These are phyloP conservation scores for Floccularia luteovirens DNA, from an alignment of 768 basidiomycete genomes.

Conservation along the genomic window DNA sequence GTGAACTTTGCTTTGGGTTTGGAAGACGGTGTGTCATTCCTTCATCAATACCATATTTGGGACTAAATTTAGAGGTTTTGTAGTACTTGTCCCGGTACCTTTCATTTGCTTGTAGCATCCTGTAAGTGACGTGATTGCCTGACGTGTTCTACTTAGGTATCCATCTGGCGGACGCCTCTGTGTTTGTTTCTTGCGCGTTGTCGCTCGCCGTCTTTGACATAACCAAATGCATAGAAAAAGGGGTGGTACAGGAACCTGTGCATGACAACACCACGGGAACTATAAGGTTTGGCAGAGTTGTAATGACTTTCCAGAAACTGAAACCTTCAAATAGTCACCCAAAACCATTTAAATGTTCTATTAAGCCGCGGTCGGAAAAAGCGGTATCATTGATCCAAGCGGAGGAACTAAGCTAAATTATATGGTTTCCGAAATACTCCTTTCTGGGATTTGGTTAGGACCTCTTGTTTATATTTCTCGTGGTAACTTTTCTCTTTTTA, in stretches of 20 bases:
- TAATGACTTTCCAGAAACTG: conserved; percentile 1
- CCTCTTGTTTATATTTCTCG: conserved; percentile 15
- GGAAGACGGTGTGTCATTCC: conserved; percentile 44
- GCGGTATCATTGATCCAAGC: conserved; percentile 45
- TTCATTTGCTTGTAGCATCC: conserved; percentile 3
- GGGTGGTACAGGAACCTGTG: conserved; percentile 39
- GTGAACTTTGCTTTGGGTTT: conserved; percentile 60
- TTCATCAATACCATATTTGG: conserved; percentile 2
- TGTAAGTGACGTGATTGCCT: conserved; percentile 1
- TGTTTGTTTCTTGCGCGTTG: conserved; percentile 46
- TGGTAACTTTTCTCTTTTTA: conserved; percentile 17
- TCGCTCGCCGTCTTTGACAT: conserved; percentile 46
- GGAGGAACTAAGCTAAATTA: conserved; percentile 21
- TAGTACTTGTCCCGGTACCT: conserved; percentile 42
- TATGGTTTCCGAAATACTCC: too few species aligned
- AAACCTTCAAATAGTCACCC: conserved; percentile 37
- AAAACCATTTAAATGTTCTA: conserved; percentile 50
- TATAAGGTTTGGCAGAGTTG: conserved; percentile 39
- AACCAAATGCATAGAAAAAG: conserved; percentile 36
- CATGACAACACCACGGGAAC: conserved; percentile 54
- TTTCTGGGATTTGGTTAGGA: too few species aligned
- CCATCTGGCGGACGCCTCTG: conserved; percentile 46
- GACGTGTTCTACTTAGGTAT: conserved; percentile 23
- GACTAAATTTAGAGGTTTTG: background rate
- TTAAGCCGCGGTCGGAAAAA: conserved; percentile 54